phyloP scores from a whole-genome alignment of 352 stramenopile species.

The Globisporangium cystogenes region DNA sequence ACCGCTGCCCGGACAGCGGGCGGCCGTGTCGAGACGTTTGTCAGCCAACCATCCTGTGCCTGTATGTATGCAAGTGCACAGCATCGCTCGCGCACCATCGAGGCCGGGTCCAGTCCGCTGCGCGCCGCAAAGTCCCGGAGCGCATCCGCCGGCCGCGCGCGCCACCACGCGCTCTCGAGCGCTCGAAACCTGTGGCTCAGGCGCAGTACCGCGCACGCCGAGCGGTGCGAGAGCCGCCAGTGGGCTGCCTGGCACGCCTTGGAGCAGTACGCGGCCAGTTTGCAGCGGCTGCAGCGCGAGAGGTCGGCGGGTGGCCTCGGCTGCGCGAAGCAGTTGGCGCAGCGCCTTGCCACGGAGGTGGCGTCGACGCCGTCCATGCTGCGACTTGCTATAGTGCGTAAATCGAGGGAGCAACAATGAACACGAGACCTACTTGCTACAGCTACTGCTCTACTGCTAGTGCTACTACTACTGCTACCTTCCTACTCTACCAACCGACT shows the following conservation, averaged over 20 bases:
- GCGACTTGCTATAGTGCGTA: background rate
- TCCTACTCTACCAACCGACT: background rate
- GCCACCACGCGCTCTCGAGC: constrained; percentile 33
- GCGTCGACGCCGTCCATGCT: background rate
- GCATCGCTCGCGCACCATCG: constrained; percentile 37
- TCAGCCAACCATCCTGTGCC: background rate
- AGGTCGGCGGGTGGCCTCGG: too few relatives aligned
- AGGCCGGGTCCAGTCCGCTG: constrained; percentile 30
- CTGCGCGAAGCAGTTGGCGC: constrained; percentile 15
- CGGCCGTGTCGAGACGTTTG: too few relatives aligned
- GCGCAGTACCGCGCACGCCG: constrained; percentile 22
- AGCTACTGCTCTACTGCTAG: too few relatives aligned
- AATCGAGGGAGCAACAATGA: background rate
- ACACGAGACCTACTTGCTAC: too few relatives aligned
- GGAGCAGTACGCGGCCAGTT: constrained; percentile 56
- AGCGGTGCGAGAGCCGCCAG: constrained; percentile 37
- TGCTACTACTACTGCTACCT: background rate
- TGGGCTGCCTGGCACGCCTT: constrained; percentile 45
- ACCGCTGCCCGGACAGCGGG: constrained; percentile 16
- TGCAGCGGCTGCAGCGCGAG: constrained; percentile 46
- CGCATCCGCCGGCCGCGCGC: constrained; percentile 15
- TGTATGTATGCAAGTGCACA: too few relatives aligned
- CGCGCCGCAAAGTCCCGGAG: constrained; percentile 16
- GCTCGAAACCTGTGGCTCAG: constrained; percentile 18
- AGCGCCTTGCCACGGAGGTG: background rate